Percentiles rank a stretch among this genome's conserved stretches.
Conservation (phyloP, 1,284 basidiomycete species). For the Cryptococcus wingfieldii region DNA sequence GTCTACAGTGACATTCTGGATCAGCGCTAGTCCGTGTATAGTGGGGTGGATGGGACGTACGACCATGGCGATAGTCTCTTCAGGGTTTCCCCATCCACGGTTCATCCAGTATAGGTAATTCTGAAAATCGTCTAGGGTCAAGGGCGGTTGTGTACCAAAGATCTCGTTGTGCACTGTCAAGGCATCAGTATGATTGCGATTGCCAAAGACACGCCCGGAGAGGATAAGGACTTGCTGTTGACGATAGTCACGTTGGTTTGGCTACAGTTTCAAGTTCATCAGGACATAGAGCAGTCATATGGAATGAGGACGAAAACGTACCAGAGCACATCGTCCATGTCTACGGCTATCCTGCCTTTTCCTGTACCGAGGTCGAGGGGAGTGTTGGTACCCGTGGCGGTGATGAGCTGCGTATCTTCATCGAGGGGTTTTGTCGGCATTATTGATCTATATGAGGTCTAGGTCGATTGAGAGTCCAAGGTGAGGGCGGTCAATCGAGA, state of each 20-base stretch:
- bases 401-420: conserved; percentile 4
- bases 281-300: neutral
- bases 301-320: conserved; percentile 11
- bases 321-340: conserved; percentile 71
- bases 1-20: conserved; percentile 4
- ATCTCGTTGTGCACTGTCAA: conserved; percentile 61
- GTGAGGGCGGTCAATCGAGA: neutral
- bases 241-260: conserved; percentile 64
- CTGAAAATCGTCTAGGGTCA: conserved; percentile 59
- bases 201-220: neutral
- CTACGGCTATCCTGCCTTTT: conserved; percentile 58
- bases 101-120: conserved; percentile 60
- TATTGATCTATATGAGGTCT: neutral
- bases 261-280: conserved; percentile 9
- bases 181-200: conserved; percentile 1
- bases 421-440: neutral
- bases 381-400: conserved; percentile 10
- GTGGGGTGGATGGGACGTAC: conserved; percentile 17
- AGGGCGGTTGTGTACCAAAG: conserved; percentile 55
- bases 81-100: conserved; percentile 66
- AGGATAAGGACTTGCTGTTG: conserved; percentile 55
- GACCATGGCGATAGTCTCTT: conserved; percentile 44
- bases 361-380: conserved; percentile 9
- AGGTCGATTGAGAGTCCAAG: neutral
- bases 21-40: neutral